Evolutionary conservation across 805 yeast genomes (phyloP), one percentile per base, ranked within the genome.

Genomic region (Candida piceae): DNA sequence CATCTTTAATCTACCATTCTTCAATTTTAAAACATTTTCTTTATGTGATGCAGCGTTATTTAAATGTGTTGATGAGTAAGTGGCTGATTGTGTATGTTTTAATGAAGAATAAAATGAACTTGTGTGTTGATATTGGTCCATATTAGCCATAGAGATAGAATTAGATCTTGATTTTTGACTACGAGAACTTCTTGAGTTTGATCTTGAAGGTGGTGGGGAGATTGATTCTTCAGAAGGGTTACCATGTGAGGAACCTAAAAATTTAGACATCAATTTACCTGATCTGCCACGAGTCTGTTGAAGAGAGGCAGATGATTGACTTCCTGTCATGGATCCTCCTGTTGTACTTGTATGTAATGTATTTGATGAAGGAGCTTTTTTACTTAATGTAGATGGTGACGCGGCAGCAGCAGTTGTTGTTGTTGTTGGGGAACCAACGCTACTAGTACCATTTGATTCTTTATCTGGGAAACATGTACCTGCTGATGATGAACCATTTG

Each of bases 1-100:
- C 7, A 60, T 36, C 19, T 49, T 49, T 11, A 60, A 29, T 29
- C 64, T 45, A 12, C 62, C 62, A 19, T 49, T 52, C 35, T 54
- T 54, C 21, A 57, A 34, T 31, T 49, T 51, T 28, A 54, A 28
- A 3, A 48, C 33, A 29, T 49, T 50, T 20, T 57, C 61, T 18
- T 54, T 42, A 31, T 57, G 52, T 16, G 44, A 12, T n/a, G 31
- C 16, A 11, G 13, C 18, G 9, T 19, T 18, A 15, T 32, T 34
- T 21, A 43, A 21, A 20, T 53, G 42, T 33, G 48, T 26, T 31
- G 39, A 40, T 32, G 62, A 46, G 32, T 48, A 46, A 27, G 47
- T 53, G 4, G 45, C 44, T 1, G 60, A 45, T 23, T 52, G 52
- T 2, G 61, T 40, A 41, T 57, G 63, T 30, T 48, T 56, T 22